phyloP scores from a whole-genome alignment of 1,284 basidiomycete species.

The Calocybe gambosa region DNA sequence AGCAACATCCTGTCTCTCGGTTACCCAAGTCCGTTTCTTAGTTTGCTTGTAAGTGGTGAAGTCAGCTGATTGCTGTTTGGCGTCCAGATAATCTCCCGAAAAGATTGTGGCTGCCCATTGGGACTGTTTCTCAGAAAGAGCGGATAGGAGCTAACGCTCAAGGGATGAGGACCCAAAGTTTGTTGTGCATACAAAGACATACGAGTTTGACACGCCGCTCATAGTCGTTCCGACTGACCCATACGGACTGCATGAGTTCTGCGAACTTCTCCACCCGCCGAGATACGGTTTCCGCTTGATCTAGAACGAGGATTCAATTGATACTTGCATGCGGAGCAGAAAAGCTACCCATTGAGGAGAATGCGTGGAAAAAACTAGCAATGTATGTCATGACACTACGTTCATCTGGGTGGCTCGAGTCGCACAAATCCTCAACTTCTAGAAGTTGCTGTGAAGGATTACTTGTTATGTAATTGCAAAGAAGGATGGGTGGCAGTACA shows the following conservation, averaged over 20 bases:
- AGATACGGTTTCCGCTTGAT: slow-evolving; percentile 92
- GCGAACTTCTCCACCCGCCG: slow-evolving; percentile 94
- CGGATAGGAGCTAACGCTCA: slow-evolving; percentile 52
- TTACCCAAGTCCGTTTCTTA: slow-evolving; percentile 82
- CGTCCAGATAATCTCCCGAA: slow-evolving; percentile 74
- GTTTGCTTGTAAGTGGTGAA: slow-evolving; percentile 86
- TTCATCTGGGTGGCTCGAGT: slow-evolving; percentile 84
- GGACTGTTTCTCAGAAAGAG: slow-evolving; percentile 57
- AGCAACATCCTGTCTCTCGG: slow-evolving; percentile 84
- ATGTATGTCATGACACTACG: slow-evolving; percentile 95
- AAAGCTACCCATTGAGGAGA: slow-evolving; percentile 83
- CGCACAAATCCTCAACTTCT: slow-evolving; percentile 96
- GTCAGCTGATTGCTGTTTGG: slow-evolving; percentile 67
- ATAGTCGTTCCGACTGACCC: slow-evolving; percentile 87
- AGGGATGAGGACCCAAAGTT: slow-evolving; percentile 8
- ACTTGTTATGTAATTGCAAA: not conserved
- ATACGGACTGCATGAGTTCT: slow-evolving; percentile 88
- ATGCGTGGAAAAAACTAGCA: slow-evolving; percentile 97
- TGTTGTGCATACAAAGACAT: slow-evolving; percentile 19
- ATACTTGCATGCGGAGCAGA: not conserved
- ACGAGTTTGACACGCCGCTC: slow-evolving; percentile 80
- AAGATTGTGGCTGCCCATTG: slow-evolving; percentile 62
- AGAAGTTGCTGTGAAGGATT: slow-evolving; percentile 68
- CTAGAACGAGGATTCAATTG: slow-evolving; percentile 32
- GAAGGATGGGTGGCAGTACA: slow-evolving; percentile 23